A percentile compares a stretch with the other conserved stretches of the same genome.
Conservation (phyloP, 1,284 basidiomycete genomes). For the Ustilago crameri region DNA sequence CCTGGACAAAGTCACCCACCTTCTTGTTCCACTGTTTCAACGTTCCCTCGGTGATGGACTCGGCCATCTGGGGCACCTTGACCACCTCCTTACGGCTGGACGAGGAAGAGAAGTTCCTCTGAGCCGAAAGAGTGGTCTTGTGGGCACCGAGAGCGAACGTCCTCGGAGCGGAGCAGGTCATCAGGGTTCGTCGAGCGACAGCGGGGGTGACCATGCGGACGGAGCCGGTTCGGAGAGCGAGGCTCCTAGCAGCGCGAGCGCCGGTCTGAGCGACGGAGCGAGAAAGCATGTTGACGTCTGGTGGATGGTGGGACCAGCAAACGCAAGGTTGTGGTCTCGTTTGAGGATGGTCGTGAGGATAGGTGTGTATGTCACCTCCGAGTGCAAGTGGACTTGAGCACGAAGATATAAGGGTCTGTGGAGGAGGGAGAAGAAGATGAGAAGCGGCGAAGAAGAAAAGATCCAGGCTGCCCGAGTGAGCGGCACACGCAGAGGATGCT, state of each 20-base stretch:
- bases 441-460: background rate
- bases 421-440: background rate
- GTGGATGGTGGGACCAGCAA: background rate
- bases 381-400: slow-evolving; percentile 1
- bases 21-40: slow-evolving; percentile 95
- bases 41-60: slow-evolving; percentile 97
- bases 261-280: slow-evolving; percentile 43
- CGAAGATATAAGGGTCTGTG: background rate
- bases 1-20: slow-evolving; percentile 88
- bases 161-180: slow-evolving; percentile 35
- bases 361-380: background rate
- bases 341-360: background rate
- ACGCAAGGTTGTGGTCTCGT: background rate
- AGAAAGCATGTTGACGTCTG: slow-evolving; percentile 32
- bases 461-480: background rate
- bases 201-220: slow-evolving; percentile 39
- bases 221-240: slow-evolving; percentile 40
- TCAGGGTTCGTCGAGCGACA: slow-evolving; percentile 44
- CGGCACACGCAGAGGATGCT: background rate
- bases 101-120: slow-evolving; percentile 50
- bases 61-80: slow-evolving; percentile 98
- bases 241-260: slow-evolving; percentile 38
- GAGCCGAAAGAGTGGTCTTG: slow-evolving; percentile 24
- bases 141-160: slow-evolving; percentile 28
- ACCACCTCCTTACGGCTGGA: slow-evolving; percentile 74